phyloP scores from a whole-genome alignment of 164 flowering plant species.

The Umbellularia californica region DNA sequence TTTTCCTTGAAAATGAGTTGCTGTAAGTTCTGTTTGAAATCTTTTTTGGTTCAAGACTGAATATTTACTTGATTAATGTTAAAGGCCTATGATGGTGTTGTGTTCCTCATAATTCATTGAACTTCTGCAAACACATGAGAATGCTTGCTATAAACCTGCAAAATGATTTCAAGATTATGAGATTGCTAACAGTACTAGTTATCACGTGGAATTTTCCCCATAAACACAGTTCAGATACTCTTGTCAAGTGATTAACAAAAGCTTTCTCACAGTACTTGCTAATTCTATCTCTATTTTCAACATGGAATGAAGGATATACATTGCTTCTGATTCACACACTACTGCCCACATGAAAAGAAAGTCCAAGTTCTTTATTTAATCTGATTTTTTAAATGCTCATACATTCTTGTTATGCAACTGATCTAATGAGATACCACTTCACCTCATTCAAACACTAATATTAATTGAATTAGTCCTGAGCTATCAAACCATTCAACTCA shows the following conservation, averaged over 20 bases:
- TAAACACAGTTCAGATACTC: background rate
- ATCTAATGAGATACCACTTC: too few species aligned
- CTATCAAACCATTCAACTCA: too few species aligned
- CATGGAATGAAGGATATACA: too few species aligned
- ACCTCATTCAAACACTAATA: too few species aligned
- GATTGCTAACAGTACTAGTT: background rate
- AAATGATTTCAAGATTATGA: too few species aligned
- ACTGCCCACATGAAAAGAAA: too few species aligned
- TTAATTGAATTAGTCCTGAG: too few species aligned
- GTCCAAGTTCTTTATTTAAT: too few species aligned
- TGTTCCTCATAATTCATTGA: background rate
- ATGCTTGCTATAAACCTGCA: too few species aligned
- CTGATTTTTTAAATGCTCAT: too few species aligned
- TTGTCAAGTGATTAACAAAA: background rate
- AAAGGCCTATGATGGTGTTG: background rate
- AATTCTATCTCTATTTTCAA: background rate
- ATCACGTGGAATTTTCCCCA: background rate
- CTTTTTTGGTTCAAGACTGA: background rate
- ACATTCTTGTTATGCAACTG: too few species aligned
- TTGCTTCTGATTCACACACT: too few species aligned
- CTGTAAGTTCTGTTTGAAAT: conserved; percentile 31
- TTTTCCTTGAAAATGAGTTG: conserved; percentile 90
- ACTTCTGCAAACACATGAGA: background rate
- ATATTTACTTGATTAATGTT: background rate
- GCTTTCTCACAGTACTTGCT: background rate